Base-by-base conservation (phyloP, 768 basidiomycete genomes). In the Phlebiopsis flavidoalba region DNA sequence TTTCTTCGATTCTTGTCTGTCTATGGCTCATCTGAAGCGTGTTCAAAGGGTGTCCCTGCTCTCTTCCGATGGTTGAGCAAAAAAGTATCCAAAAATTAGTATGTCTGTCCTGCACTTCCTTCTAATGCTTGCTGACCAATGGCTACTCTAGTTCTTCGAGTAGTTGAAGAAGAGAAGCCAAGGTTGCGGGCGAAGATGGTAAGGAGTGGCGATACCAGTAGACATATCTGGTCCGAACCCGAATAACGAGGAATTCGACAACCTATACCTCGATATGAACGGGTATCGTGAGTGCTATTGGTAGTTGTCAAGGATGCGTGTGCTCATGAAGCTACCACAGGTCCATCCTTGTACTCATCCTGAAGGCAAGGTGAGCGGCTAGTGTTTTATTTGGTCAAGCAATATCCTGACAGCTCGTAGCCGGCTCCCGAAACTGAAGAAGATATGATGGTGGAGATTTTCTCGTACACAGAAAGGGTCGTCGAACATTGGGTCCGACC, bases 321-420 rank as follows among this genome's bases (percentile, higher is more conserved):
- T 22, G 45, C 40, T 22, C 21, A 37, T 15, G 54, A 11, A n/a
- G 40, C 33, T 57, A 59, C 26, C 24, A 21, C 54, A 93, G 91
- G 91, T 99, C 11, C 97, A 99, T 74, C 97, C 97, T 0, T 98
- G 97, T 83, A 99, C 97, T 0, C 97, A 99, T 71, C 97, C 97
- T 0, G 97, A 98, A 75, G 96, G 95, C 69, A 95, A 91, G 81
- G 93, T 87, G 61, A 50, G 79, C 26, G 66, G 49, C 26, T 35
- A 21, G 26, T 24, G n/a, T 49, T 22, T 31, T 31, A 31, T 14
- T 52, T 31, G 22, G 7, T 24, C 31, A 26, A 3, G 22, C 50
- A 24, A 26, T 26, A 15, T 17, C 58, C 56, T 10, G 17, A 58
- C 58, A 58, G 1, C 52, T 35, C 48, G 35, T 66, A 95, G 89